A percentile compares a stretch with the other conserved stretches of the same genome.
These are phyloP conservation scores for Podosphaera xanthii DNA, from an alignment of 2,329 filamentous ascomycete genomes.

Conservation along the genomic window DNA sequence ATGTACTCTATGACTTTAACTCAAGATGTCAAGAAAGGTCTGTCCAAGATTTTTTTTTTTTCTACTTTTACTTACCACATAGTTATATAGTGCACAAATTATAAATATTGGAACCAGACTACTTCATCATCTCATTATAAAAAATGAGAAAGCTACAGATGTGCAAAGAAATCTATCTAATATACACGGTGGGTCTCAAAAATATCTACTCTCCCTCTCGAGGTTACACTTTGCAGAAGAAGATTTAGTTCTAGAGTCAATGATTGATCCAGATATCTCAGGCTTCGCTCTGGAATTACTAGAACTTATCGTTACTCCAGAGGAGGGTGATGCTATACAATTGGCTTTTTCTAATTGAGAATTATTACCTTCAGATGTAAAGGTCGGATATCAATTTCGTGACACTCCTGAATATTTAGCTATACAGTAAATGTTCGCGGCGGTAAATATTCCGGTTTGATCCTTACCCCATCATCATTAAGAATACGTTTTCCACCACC, in stretches of 20 bases:
- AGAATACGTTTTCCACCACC: no score
- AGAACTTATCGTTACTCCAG: constrained; percentile 58
- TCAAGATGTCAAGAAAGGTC: constrained; percentile 21
- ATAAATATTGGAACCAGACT: constrained; percentile 38
- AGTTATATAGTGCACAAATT: constrained; percentile 18
- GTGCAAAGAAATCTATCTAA: constrained; percentile 48
- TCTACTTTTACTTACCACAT: neutral
- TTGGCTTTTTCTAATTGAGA: constrained; percentile 10
- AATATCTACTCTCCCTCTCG: constrained; percentile 60
- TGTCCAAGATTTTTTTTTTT: neutral
- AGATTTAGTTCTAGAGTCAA: constrained; percentile 51
- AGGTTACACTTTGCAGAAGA: constrained; percentile 68
- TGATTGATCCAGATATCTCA: constrained; percentile 54
- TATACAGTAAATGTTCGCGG: no score
- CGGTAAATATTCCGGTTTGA: no score
- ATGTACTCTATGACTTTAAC: constrained; percentile 28
- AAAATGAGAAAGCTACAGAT: constrained; percentile 39
- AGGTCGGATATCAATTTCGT: no score
- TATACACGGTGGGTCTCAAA: constrained; percentile 52
- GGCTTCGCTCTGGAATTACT: constrained; percentile 65
- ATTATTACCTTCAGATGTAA: neutral
- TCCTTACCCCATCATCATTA: no score
- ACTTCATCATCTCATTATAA: constrained; percentile 33
- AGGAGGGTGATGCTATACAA: constrained; percentile 39
- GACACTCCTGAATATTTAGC: no score